These are phyloP conservation scores for Tetradesmus obliquus DNA, from an alignment of 139 green algal species.

Conservation along the genomic window DNA sequence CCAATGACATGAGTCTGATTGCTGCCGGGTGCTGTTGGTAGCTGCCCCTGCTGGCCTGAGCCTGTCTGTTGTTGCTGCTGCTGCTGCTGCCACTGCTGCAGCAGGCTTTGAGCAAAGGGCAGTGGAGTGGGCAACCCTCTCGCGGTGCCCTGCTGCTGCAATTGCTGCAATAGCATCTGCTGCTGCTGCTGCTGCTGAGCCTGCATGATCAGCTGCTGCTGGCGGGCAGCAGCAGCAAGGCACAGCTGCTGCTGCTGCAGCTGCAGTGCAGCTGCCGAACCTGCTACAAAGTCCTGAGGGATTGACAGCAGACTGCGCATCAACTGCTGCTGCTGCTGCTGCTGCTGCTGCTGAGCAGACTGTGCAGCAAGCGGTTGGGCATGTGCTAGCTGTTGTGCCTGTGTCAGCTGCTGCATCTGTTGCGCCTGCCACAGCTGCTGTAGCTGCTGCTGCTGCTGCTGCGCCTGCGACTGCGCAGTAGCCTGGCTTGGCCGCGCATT, in stretches of 20 bases:
- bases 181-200: constrained; percentile 21
- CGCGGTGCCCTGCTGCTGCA: background rate
- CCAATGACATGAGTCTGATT: background rate
- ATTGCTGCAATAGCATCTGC: background rate
- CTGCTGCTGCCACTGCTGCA: constrained; percentile 31
- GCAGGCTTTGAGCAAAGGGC: background rate
- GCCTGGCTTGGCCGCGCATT: background rate
- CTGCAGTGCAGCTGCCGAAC: background rate
- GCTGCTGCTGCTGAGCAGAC: background rate
- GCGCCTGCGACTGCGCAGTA: background rate
- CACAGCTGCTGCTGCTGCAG: background rate
- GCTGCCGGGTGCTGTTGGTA: background rate
- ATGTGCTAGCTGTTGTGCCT: constrained; percentile 13
- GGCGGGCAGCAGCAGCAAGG: background rate
- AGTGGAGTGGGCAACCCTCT: background rate
- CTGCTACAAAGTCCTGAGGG: background rate
- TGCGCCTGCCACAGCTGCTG: constrained; percentile 1
- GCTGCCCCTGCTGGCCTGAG: background rate
- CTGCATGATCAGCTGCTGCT: background rate
- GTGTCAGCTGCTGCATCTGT: background rate
- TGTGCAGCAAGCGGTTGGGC: background rate
- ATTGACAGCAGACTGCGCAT: background rate
- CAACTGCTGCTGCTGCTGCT: background rate
- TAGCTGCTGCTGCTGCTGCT: background rate
- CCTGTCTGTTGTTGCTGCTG: background rate